Percentiles rank a stretch among this genome's conserved stretches.
Conservation (phyloP, 768 basidiomycete species). For the Agrocybe praecox region DNA sequence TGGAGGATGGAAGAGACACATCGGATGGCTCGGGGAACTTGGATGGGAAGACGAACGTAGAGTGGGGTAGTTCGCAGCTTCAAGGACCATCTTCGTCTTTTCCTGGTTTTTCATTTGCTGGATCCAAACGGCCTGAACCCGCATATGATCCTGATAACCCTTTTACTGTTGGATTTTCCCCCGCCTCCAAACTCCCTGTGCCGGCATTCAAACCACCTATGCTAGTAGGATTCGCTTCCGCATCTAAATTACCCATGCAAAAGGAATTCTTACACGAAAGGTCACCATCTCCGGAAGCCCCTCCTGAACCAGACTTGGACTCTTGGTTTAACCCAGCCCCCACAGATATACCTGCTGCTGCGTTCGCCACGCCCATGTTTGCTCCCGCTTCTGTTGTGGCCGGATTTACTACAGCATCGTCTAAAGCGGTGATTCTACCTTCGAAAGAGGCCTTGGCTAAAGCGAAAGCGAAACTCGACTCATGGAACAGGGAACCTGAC, state of each 20-base stretch:
- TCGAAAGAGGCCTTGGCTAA: conserved; percentile 55
- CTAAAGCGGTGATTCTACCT: conserved; percentile 45
- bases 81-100: conserved; percentile 13
- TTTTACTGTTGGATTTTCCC: conserved; percentile 26
- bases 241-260: conserved; percentile 19
- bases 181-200: conserved; percentile 9
- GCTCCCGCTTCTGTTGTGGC: conserved; percentile 6
- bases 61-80: conserved; percentile 16
- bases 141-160: conserved; percentile 46
- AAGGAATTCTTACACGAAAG: conserved; percentile 19
- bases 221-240: conserved; percentile 27
- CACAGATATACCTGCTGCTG: conserved; percentile 16
- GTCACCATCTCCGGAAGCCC: conserved; percentile 42
- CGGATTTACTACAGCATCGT: conserved; percentile 31
- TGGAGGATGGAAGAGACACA: not conserved
- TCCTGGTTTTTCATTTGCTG: conserved; percentile 3
- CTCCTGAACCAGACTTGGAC: conserved; percentile 42
- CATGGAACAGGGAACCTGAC: conserved; percentile 46
- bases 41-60: conserved; percentile 1
- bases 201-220: conserved; percentile 6
- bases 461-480: conserved; percentile 52
- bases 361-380: conserved; percentile 12
- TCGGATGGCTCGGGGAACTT: not conserved
- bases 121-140: conserved; percentile 12
- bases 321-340: conserved; percentile 51